Base-by-base conservation (phyloP, 1,284 basidiomycete species). In the Ustilago shanxiensis region DNA sequence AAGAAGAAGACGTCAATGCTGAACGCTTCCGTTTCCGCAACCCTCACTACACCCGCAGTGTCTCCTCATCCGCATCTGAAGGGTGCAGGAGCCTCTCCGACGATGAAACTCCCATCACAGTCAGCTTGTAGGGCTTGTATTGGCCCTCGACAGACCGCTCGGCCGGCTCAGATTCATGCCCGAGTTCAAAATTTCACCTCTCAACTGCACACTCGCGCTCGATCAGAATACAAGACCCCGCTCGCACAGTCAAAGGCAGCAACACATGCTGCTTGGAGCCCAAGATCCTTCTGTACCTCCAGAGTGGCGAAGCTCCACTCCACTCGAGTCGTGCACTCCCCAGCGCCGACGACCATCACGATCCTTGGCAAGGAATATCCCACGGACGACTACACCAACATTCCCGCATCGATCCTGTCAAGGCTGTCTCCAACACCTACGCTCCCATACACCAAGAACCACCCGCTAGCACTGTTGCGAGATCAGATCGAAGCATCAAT, bases 401-500 rank as follows among this genome's bases (percentile, higher is more conserved):
- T 95, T 33, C 93, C 95, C 1, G 89, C 92, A 7, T 89, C 94
- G 18, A 95, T 99, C 82, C 88, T 94, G 66, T 89, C 91, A 50
- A 95, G 95, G 85, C 81, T 90, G 24, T 83, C 89, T 89, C 88
- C 91, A 14, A 89, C 90, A 35, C 83, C 84, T 2, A 63, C 64
- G 39, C 89, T 99, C 22, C 94, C 95, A 83, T 89, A 90, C 56
- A 89, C 91, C 67, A 90, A 90, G 14, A 88, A 89, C 1, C 97
- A 99, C 85, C 97, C 97, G 1, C 89, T 99, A 39, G 89, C 89
- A 78, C 95, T 94, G 57, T 91, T 99, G 37, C 92, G 94, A 45
- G 85, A 89, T 13, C 90, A 95, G 78, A 93, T 99, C 80, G 93
- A 98, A 87, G 88, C 89, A 2, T 93, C 97, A 81, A 95, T 94